These are phyloP conservation scores for Brassica hybrid DNA, from an alignment of 441 rosid genomes.

Conservation along the genomic window DNA sequence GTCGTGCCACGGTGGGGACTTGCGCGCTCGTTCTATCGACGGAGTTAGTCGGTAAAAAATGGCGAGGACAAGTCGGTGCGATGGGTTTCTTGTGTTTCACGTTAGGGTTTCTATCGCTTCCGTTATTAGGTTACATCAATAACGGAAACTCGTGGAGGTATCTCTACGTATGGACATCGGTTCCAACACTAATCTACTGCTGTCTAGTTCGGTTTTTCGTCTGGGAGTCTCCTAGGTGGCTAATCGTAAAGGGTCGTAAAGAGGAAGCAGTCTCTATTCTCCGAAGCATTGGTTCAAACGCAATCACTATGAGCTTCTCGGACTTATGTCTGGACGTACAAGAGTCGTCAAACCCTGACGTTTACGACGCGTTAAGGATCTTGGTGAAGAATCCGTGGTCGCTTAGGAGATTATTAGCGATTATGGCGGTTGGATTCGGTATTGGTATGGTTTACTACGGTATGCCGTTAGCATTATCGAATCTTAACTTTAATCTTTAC, in stretches of 20 bases:
- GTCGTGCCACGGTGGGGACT: conserved; percentile 70
- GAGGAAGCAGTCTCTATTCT: conserved; percentile 57
- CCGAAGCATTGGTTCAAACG: conserved; percentile 43
- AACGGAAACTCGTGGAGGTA: conserved; percentile 63
- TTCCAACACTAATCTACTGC: conserved; percentile 59
- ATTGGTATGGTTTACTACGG: conserved; percentile 73
- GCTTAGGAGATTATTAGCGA: conserved; percentile 44
- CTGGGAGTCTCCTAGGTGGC: conserved; percentile 81
- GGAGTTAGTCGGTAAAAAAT: conserved; percentile 64
- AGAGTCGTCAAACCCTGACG: conserved; percentile 38
- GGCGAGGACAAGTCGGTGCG: conserved; percentile 68
- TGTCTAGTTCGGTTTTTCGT: conserved; percentile 46
- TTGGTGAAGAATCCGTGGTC: conserved; percentile 63
- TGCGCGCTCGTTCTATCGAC: conserved; percentile 69
- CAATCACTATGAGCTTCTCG: conserved; percentile 42
- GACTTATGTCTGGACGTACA: conserved; percentile 41
- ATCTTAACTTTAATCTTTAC: conserved; percentile 62
- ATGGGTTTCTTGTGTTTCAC: conserved; percentile 65
- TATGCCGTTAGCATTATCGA: conserved; percentile 70
- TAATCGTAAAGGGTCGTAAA: conserved; percentile 59
- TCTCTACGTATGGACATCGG: conserved; percentile 63
- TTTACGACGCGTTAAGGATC: conserved; percentile 55
- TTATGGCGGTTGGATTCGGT: conserved; percentile 57
- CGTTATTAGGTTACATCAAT: conserved; percentile 56
- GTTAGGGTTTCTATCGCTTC: conserved; percentile 68